Conservation (phyloP, 164 flowering plant genomes). For the Vitis riparia region DNA sequence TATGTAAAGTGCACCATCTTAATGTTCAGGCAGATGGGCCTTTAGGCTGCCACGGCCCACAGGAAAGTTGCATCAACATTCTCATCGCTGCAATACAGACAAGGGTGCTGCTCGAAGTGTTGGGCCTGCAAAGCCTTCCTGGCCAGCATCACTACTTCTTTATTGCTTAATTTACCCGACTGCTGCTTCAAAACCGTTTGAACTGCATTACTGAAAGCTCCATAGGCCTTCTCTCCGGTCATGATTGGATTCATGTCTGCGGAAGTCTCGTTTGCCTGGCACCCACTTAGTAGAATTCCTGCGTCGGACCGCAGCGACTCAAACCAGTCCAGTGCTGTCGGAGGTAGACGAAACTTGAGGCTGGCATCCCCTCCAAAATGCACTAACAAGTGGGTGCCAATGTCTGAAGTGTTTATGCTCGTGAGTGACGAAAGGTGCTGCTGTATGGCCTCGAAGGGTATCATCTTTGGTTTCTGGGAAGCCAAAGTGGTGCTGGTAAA, state of each 20-base stretch:
- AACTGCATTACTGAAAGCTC: conserved; percentile 79
- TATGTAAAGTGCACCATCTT: background rate
- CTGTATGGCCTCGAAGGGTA: conserved; percentile 45
- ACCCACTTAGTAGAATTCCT: conserved; percentile 76
- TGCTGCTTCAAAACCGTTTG: conserved; percentile 44
- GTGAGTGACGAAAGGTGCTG: conserved; percentile 48
- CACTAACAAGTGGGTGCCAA: conserved; percentile 46
- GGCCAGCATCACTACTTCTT: conserved; percentile 44
- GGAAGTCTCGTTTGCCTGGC: conserved; percentile 69
- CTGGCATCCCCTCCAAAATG: conserved; percentile 55
- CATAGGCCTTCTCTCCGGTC: conserved; percentile 49
- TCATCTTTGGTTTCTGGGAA: conserved; percentile 23
- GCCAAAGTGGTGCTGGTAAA: background rate
- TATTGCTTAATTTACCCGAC: conserved; percentile 37
- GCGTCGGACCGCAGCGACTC: conserved; percentile 36
- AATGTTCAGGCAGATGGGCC: background rate
- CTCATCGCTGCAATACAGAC: conserved; percentile 72
- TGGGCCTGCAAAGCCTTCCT: conserved; percentile 39
- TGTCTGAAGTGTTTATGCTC: conserved; percentile 38
- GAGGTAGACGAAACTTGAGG: conserved; percentile 29
- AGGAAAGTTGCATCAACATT: conserved; percentile 63
- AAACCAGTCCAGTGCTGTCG: background rate
- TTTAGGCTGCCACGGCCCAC: conserved; percentile 21
- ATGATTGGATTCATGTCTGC: conserved; percentile 47
- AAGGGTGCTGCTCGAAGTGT: conserved; percentile 61